These are phyloP conservation scores for Erodium texanum DNA, from an alignment of 441 rosid species.

Conservation along the genomic window DNA sequence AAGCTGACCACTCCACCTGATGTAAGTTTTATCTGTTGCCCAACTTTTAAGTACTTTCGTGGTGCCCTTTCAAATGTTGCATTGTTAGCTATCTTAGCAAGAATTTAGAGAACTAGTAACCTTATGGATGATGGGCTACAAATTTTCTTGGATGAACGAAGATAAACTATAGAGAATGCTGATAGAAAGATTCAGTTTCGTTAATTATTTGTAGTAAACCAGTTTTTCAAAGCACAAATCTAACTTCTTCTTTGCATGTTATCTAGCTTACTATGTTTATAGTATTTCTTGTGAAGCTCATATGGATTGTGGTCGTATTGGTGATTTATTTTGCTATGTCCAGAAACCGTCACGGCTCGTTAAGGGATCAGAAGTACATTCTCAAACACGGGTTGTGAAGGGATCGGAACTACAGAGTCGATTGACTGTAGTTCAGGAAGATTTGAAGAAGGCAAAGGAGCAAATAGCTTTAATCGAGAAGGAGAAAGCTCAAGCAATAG, in stretches of 20 bases:
- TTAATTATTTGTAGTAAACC: too few species aligned
- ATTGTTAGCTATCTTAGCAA: too few species aligned
- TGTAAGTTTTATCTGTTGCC: constrained; percentile 27
- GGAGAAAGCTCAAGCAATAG: constrained; percentile 55
- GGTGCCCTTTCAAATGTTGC: too few species aligned
- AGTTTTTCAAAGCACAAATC: too few species aligned
- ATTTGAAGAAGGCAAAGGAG: constrained; percentile 73
- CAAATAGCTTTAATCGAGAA: constrained; percentile 54
- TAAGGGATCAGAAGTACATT: background rate
- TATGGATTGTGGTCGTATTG: constrained; percentile 4
- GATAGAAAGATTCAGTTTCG: too few species aligned
- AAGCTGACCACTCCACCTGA: constrained; percentile 57
- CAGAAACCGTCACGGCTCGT: constrained; percentile 38
- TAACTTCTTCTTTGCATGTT: too few species aligned
- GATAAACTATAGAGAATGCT: too few species aligned
- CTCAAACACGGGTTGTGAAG: constrained; percentile 4
- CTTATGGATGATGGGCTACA: too few species aligned
- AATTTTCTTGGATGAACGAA: too few species aligned
- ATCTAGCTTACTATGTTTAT: background rate
- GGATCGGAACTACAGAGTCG: constrained; percentile 39
- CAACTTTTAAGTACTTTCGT: too few species aligned
- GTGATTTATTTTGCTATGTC: constrained; percentile 20
- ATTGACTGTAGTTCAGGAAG: constrained; percentile 53
- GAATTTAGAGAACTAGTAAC: too few species aligned
- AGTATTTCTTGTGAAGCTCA: constrained; percentile 4